Percentiles rank a stretch among this genome's conserved stretches.
Conservation (phyloP, 805 yeast genomes). For the Candida awuae region DNA sequence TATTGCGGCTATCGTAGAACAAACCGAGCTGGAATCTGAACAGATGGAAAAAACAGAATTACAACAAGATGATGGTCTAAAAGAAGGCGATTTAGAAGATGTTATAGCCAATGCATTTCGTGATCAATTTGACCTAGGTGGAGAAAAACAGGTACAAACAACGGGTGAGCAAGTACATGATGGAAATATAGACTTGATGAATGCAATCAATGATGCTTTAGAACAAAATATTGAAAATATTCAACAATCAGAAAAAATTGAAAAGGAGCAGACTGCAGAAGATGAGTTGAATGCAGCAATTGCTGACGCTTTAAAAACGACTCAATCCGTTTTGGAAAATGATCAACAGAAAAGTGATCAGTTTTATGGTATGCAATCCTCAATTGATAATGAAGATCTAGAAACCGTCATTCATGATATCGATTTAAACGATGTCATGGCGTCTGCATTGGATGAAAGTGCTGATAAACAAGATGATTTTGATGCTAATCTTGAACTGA, state of each 20-base stretch:
- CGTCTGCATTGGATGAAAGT: slow-evolving; percentile 15
- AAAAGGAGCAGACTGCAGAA: slow-evolving; percentile 3
- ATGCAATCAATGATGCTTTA: slow-evolving; percentile 13
- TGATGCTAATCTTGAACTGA: slow-evolving; percentile 3
- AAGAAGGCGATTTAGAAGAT: slow-evolving; percentile 6
- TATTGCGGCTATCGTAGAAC: not conserved
- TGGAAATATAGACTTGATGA: slow-evolving; percentile 6
- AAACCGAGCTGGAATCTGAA: not conserved
- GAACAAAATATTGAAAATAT: slow-evolving; percentile 7
- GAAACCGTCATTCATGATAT: slow-evolving; percentile 11
- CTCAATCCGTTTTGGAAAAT: slow-evolving; percentile 7
- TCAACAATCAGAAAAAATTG: slow-evolving; percentile 1
- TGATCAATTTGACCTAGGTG: slow-evolving; percentile 3
- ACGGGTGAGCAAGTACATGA: not conserved
- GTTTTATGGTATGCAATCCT: slow-evolving; percentile 8
- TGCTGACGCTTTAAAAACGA: slow-evolving; percentile 19
- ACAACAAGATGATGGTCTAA: not conserved
- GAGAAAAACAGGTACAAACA: not conserved
- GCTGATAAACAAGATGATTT: slow-evolving; percentile 20
- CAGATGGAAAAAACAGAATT: not conserved
- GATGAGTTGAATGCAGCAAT: slow-evolving; percentile 20
- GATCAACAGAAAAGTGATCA: slow-evolving; percentile 1
- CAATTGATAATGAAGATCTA: slow-evolving; percentile 1
- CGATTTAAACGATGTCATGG: slow-evolving; percentile 15
- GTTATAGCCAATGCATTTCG: slow-evolving; percentile 15